A percentile compares a stretch with the other conserved stretches of the same genome.
Conservation (phyloP, 164 flowering plant species). For the Tinospora cordifolia region DNA sequence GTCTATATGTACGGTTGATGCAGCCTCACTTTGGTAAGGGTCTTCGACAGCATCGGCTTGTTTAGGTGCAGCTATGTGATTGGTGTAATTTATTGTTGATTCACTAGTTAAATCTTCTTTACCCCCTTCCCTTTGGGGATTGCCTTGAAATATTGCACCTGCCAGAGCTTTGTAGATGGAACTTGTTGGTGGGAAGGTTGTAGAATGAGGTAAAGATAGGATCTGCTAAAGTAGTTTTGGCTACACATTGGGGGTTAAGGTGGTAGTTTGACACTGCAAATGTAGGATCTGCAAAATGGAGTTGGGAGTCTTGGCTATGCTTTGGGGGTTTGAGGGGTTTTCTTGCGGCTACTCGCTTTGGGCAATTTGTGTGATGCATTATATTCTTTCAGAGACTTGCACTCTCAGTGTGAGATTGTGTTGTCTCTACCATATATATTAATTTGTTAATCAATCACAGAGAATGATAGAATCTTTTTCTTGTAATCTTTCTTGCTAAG, state of each 20-base stretch:
- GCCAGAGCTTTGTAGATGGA: slow-evolving; percentile 5
- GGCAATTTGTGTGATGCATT: slow-evolving; percentile 22
- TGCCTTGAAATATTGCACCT: slow-evolving; percentile 3
- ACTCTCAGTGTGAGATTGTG: slow-evolving; percentile 8
- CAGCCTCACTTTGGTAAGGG: slow-evolving; percentile 94
- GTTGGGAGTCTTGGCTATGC: slow-evolving; percentile 19
- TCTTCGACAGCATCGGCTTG: slow-evolving; percentile 69
- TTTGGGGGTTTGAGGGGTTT: not conserved
- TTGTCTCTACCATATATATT: slow-evolving; percentile 29
- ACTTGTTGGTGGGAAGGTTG: slow-evolving; percentile 17
- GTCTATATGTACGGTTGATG: slow-evolving; percentile 84
- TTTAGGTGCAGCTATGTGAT: slow-evolving; percentile 28
- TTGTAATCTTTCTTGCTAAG: slow-evolving; percentile 10
- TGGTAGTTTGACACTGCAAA: slow-evolving; percentile 17
- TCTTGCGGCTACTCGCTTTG: not conserved
- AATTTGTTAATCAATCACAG: slow-evolving; percentile 36
- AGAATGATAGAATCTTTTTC: slow-evolving; percentile 13
- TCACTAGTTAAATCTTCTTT: slow-evolving; percentile 8
- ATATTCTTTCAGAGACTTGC: slow-evolving; percentile 51
- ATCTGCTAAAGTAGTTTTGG: too few relatives aligned
- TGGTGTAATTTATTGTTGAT: slow-evolving; percentile 16
- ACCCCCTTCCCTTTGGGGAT: slow-evolving; percentile 13
- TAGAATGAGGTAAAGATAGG: slow-evolving; percentile 20
- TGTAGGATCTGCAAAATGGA: too few relatives aligned
- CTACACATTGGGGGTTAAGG: slow-evolving; percentile 10